These are phyloP conservation scores for Pythium rhizo-oryzae DNA, from an alignment of 352 stramenopile genomes.

Conservation along the genomic window DNA sequence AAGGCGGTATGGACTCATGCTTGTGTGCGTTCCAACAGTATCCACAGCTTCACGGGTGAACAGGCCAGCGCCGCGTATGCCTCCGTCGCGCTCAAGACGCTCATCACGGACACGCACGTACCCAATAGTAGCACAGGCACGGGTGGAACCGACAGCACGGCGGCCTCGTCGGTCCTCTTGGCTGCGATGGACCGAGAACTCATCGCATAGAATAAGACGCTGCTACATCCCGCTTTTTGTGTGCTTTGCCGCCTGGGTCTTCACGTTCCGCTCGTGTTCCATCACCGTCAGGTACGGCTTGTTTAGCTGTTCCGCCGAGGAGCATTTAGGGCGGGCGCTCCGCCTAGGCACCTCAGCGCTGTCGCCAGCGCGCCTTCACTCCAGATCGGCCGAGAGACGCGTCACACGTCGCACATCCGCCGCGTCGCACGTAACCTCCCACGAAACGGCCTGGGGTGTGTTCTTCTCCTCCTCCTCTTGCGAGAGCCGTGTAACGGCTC, in stretches of 20 bases:
- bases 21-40: conserved; percentile 3
- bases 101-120: background rate
- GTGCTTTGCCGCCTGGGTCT: background rate
- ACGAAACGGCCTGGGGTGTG: background rate
- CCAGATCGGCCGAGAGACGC: background rate
- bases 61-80: conserved; percentile 4
- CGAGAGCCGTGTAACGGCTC: background rate
- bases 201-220: conserved; percentile 29
- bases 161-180: background rate
- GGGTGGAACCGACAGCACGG: background rate
- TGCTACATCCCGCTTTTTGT: background rate
- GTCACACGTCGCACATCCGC: conserved; percentile 21
- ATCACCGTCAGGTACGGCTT: conserved; percentile 4
- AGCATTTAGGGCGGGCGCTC: background rate
- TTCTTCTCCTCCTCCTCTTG: background rate
- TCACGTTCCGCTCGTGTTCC: conserved; percentile 16
- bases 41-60: conserved; percentile 24
- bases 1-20: background rate
- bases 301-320: background rate
- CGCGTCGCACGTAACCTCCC: conserved; percentile 8
- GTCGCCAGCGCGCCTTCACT: background rate
- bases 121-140: too few relatives aligned
- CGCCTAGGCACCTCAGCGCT: background rate
- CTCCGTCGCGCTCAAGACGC: background rate
- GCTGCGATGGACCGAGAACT: conserved; percentile 26